These are phyloP conservation scores for Wickerhamiella galacta DNA, from an alignment of 805 yeast species.

Conservation along the genomic window DNA sequence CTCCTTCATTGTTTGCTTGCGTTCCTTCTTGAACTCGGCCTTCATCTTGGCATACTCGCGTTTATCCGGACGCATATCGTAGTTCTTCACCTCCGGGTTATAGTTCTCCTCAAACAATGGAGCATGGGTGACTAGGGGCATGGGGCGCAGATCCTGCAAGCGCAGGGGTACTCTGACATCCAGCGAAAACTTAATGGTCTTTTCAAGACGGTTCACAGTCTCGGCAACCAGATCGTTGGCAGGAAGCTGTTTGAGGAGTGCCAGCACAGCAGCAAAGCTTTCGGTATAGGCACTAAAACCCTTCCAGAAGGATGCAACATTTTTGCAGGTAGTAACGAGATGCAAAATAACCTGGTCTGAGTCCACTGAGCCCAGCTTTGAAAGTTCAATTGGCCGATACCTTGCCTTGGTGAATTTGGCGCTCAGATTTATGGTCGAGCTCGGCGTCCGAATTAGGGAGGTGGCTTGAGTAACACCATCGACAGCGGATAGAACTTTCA, in stretches of 20 bases:
- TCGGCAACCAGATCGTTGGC: conserved; percentile 2
- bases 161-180: conserved; percentile 51
- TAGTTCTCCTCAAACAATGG: conserved; percentile 93
- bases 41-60: conserved; percentile 71
- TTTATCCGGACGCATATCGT: conserved; percentile 66
- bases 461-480: conserved; percentile 4
- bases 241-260: conserved; percentile 17
- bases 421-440: neutral
- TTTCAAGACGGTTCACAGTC: conserved; percentile 28
- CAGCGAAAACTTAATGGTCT: conserved; percentile 31
- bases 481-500: conserved; percentile 17
- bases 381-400: conserved; percentile 17
- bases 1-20: conserved; percentile 74
- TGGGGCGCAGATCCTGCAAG: conserved; percentile 67
- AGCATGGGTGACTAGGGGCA: conserved; percentile 68
- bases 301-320: conserved; percentile 18
- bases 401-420: conserved; percentile 1
- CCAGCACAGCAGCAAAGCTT: conserved; percentile 13
- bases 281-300: conserved; percentile 18
- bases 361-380: neutral
- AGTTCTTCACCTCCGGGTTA: conserved; percentile 87
- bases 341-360: conserved; percentile 8
- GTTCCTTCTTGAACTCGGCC: conserved; percentile 79
- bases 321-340: conserved; percentile 5
- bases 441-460: conserved; percentile 3